Evolutionary conservation across 352 stramenopile species (phyloP), one percentile per base, ranked within the genome.

Genomic region (Globisporangium irregulare): DNA sequence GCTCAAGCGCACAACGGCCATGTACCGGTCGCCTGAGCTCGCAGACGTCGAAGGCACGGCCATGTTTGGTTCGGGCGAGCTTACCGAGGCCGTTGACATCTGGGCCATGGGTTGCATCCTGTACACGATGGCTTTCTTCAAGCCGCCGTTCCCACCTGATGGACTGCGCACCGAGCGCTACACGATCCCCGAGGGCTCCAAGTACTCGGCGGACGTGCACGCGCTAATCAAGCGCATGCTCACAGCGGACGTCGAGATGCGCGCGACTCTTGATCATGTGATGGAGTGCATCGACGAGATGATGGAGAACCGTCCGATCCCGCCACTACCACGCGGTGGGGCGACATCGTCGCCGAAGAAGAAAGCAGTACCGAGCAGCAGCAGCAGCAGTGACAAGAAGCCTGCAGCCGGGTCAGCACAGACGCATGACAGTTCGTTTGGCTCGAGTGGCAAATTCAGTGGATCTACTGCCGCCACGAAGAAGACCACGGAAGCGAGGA

Each of bases 1-100:
- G 59, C 80, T 95, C 73, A 98, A 98, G 74, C 97, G 94, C 55
- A 99, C 96, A 6, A 99, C 97, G 0, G 96, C 97, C 64, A 98
- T 99, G 94, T 99, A 99, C 71, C 91, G 97, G 12, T 97, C 96
- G 2, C 97, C 97, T 14, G 97, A 99, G 77, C 95, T 99, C 67
- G 95, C 97, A 0, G 97, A 99, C 74, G 83, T 99, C 4, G 85
- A 94, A 72, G 87, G 87, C 38, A 94, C 85, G 8, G 85, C 82
- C 32, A 93, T 94, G 85, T 99, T 98, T 75, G 93, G 97, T 71
- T 82, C 90, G 0, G 92, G 92, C 1, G 84, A 95, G 46, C 83
- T 99, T 34, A 96, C 87, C 1, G 80, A 98, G 70, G 75, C 93
- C 67, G 91, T 98, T 32, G 96, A 99, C 66, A 83, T 98, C 64